These are phyloP conservation scores for Talaromyces rugulosus DNA, from an alignment of 2,329 filamentous ascomycete genomes.

Conservation along the genomic window DNA sequence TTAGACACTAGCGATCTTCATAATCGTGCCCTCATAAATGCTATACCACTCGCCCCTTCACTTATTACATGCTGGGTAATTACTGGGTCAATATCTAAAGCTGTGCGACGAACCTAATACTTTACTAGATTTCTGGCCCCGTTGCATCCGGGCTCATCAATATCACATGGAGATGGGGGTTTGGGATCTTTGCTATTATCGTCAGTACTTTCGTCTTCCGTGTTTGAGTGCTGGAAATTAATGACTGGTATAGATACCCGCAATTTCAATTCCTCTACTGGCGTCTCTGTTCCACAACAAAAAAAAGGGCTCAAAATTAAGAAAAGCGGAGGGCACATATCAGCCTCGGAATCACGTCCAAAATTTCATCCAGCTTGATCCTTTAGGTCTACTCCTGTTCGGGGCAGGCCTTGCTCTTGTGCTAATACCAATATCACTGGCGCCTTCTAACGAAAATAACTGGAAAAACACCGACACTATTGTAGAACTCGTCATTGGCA, in stretches of 20 bases:
- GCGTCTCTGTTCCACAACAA: slow-evolving; percentile 5
- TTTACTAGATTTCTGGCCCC: slow-evolving; percentile 3
- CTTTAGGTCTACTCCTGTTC: slow-evolving; percentile 2
- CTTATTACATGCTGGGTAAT: slow-evolving; percentile 8
- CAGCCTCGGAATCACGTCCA: slow-evolving; percentile 3
- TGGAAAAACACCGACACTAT: slow-evolving; percentile 4
- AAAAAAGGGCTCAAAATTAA: slow-evolving; percentile 3
- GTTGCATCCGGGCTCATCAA: slow-evolving; percentile 4
- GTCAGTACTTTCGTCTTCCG: neutral
- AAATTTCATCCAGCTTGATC: slow-evolving; percentile 9
- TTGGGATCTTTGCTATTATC: slow-evolving; percentile 9
- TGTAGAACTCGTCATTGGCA: slow-evolving; percentile 2
- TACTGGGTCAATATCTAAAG: neutral
- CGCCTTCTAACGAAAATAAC: slow-evolving; percentile 2
- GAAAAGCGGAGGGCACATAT: slow-evolving; percentile 7
- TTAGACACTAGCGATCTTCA: slow-evolving; percentile 8
- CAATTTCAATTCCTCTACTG: slow-evolving; percentile 1
- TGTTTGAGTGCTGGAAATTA: neutral
- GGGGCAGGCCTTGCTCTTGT: slow-evolving; percentile 3
- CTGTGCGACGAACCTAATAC: neutral
- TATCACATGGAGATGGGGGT: slow-evolving; percentile 7
- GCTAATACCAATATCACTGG: slow-evolving; percentile 6
- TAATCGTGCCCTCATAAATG: slow-evolving; percentile 5
- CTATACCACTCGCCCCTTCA: slow-evolving; percentile 5
- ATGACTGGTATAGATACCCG: neutral